Base-by-base conservation (phyloP, 352 stramenopile genomes). In the Pythium rishiriense region DNA sequence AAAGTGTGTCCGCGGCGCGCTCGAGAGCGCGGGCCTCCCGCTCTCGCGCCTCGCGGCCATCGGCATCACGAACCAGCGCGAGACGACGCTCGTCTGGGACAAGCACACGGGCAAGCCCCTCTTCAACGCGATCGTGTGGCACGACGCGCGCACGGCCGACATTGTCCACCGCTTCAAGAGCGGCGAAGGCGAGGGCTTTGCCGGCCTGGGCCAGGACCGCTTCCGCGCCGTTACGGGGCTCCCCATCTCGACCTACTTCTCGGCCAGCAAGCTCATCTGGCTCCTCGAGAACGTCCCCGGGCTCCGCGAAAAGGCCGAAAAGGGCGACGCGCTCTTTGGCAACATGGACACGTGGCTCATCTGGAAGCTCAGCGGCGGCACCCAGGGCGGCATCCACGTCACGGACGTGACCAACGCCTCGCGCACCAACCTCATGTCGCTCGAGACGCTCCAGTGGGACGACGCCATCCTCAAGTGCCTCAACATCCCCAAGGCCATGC, bases 11-110 rank as follows among this genome's bases (percentile, higher is more conserved):
- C 66, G 69, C 39, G 73, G 91, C 46, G 85, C 87, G 43, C 73
- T 99, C 33, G 57, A 83, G 37, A 85, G 79, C 46, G 78, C 74
- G 25, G 76, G 78, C 52, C 82, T 98, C 43, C 72, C 78, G 12
- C 65, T 81, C 22, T 71, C 75, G 57, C 79, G 94, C 52, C 73
- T 99, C 41, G 83, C 83, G 14, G 92, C 95, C 52, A 83, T 99
- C 47, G 98, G 97, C 51, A 99, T 99, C 72, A 99, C 98, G 14
- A 99, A 99, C 83, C 97, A 99, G 84, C 84, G 98, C 25, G 98
- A 99, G 84, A 99, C 97, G 12, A 97, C 97, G 5, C 64, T 99
- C 28, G 85, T 98, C 22, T 99, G 97, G 97, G 93, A 99, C 81
- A 95, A 91, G 71, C 45, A 70, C 63, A 99, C 97, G 9, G 98